These are phyloP conservation scores for Obelidium mucronatum DNA, from an alignment of 192 early-diverging fungal genomes.

Conservation along the genomic window DNA sequence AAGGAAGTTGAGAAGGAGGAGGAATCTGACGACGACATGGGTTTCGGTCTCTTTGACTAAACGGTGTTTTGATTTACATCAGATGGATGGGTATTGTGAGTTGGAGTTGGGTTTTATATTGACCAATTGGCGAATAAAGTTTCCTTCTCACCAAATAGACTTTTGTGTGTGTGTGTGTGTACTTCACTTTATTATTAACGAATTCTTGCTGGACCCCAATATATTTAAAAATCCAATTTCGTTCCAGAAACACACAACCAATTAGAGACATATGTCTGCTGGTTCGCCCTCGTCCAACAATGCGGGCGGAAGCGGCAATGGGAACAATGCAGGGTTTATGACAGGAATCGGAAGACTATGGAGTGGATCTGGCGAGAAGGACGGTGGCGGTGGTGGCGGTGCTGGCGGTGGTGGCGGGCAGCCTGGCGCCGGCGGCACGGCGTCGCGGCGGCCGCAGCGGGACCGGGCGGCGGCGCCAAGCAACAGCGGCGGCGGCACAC, in stretches of 20 bases:
- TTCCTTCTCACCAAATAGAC: no score
- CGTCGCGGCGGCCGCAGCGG: not conserved
- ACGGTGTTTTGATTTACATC: no score
- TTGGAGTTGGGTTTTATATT: no score
- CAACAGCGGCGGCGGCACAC: not conserved
- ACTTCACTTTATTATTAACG: no score
- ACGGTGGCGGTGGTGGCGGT: no score
- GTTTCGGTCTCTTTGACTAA: conserved; percentile 92
- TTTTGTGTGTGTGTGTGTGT: no score
- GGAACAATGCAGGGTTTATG: not conserved
- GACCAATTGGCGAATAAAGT: no score
- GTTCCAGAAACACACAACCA: no score
- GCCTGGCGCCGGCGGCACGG: not conserved
- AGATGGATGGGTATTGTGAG: no score
- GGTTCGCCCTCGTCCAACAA: not conserved
- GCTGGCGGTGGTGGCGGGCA: not conserved
- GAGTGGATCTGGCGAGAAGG: not conserved
- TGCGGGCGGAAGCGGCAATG: not conserved
- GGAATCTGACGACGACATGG: conserved; percentile 90
- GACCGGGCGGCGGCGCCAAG: not conserved
- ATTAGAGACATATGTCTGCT: no score
- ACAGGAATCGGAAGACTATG: not conserved
- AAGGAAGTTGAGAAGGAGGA: conserved; percentile 67
- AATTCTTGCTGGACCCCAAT: no score
- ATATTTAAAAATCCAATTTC: no score